Percentiles rank a stretch among this genome's conserved stretches.
These are phyloP conservation scores for Ceratobasidium sp. DNA, from an alignment of 1,284 basidiomycete genomes.

Conservation along the genomic window DNA sequence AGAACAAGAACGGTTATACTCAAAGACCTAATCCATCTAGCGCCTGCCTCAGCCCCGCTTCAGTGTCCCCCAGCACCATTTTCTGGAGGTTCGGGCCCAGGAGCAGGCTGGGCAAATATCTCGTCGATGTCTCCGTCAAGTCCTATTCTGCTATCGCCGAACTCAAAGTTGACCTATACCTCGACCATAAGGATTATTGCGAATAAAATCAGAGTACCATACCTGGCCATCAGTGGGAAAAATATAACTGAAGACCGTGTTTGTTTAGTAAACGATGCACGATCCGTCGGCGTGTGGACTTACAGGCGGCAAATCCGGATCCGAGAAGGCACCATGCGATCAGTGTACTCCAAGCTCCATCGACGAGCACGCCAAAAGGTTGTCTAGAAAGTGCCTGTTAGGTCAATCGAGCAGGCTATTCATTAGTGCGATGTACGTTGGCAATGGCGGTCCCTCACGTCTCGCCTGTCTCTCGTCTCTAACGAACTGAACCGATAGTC, in stretches of 20 bases:
- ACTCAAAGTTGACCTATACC: conserved; percentile 5
- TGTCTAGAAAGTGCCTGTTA: background rate
- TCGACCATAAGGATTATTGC: background rate
- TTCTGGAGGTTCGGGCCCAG: too few species aligned
- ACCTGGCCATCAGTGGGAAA: background rate
- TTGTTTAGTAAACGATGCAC: background rate
- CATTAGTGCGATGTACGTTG: too few species aligned
- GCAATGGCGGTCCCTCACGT: background rate
- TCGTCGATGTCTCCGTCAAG: background rate
- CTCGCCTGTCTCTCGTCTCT: background rate
- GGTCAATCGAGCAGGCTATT: background rate
- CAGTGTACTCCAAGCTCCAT: background rate
- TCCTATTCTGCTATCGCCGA: background rate
- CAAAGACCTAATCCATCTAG: too few species aligned
- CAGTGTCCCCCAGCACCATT: too few species aligned
- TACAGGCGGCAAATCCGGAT: background rate
- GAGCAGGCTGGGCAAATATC: too few species aligned
- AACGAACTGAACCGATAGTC: background rate
- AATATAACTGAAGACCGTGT: background rate
- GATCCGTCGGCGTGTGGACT: background rate
- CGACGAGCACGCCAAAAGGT: background rate
- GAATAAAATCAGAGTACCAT: background rate
- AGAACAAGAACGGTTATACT: too few species aligned
- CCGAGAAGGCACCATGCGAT: background rate
- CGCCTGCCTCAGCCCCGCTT: too few species aligned